Base-by-base conservation (phyloP, 495 filamentous ascomycete species). In the Endocarpon pusillum region DNA sequence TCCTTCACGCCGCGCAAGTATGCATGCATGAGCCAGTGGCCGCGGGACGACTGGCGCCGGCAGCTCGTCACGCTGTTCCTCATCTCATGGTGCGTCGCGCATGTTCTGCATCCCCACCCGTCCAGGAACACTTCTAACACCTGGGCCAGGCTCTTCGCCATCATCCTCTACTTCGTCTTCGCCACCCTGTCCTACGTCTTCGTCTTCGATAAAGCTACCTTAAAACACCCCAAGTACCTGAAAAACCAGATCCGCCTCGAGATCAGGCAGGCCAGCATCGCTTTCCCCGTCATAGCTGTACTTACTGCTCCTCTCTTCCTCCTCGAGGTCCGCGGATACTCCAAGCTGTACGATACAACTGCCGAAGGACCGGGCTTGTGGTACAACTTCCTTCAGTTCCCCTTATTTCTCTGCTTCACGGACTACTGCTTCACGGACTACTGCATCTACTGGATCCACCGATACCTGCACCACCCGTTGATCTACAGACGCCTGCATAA, bases 371-470 rank as follows among this genome's bases (percentile, higher is more conserved):
- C 72, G 8, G 61, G 62, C 7, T 33, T 45, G 40, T 69, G 57
- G 61, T 81, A 79, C 56, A 66, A 78, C 50, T 61, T 53, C 37
- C 31, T 75, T 12, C 78, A 83, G 52, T 80, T 79, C 58, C 78
- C 78, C 21, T 49, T 79, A 40, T 84, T 82, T 57, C 53, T 84
- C 45, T 22, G 68, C 40, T 84, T 83, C 55, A 84, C 79, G 52
- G 78, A 84, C 54, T 71, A 62, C 48, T 59, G 54, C 50, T 78
- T 84, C 59, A 84, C 79, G 52, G 78, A 84, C 54, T 71, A 62
- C 48, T 59, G 54, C 50, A 78, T 84, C 59, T 84, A 84, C 63
- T 70, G 67, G 54, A 81, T 83, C 52, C 78, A 84, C 55, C 75
- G 78, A 34, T 67, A 61, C 29, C 62, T 81, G 32, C 78, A 84